These are phyloP conservation scores for Jaminaea rosea DNA, from an alignment of 1,284 basidiomycete genomes.

Conservation along the genomic window DNA sequence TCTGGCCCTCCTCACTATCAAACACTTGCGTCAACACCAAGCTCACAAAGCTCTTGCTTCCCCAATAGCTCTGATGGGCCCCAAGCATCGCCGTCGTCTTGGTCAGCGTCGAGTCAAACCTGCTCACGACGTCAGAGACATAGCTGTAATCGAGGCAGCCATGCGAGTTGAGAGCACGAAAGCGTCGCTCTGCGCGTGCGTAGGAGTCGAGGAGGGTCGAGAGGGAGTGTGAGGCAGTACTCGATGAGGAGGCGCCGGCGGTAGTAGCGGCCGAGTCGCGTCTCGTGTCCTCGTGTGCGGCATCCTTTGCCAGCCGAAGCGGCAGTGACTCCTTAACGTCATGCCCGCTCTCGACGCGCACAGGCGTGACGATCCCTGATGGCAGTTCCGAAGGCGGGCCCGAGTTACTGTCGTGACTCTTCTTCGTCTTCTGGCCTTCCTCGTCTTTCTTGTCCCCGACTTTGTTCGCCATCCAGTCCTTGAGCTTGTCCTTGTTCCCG, in stretches of 20 bases:
- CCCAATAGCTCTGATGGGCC: conserved; percentile 40
- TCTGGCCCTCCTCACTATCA: not conserved
- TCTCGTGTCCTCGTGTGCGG: too few species aligned
- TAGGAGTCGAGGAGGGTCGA: not conserved
- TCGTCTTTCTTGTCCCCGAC: too few species aligned
- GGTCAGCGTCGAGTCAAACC: too few species aligned
- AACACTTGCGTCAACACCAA: conserved; percentile 37
- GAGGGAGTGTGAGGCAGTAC: not conserved
- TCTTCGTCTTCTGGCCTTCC: conserved; percentile 1
- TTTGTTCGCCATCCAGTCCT: too few species aligned
- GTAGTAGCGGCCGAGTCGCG: too few species aligned
- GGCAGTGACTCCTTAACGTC: conserved; percentile 7
- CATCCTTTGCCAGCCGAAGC: too few species aligned
- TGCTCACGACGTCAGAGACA: conserved; percentile 15
- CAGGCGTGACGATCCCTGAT: not conserved
- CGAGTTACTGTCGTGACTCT: too few species aligned
- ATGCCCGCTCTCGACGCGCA: conserved; percentile 11
- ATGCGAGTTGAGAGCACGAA: conserved; percentile 39
- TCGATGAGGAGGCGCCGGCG: too few species aligned
- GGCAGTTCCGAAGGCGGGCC: too few species aligned
- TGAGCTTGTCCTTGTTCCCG: too few species aligned
- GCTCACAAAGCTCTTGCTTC: conserved; percentile 27
- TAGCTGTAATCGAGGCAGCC: conserved; percentile 39
- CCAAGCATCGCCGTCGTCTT: conserved; percentile 30
- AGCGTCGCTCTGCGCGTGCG: conserved; percentile 8